These are phyloP conservation scores for Kuraishia floccosa DNA, from an alignment of 805 yeast species.

Conservation along the genomic window DNA sequence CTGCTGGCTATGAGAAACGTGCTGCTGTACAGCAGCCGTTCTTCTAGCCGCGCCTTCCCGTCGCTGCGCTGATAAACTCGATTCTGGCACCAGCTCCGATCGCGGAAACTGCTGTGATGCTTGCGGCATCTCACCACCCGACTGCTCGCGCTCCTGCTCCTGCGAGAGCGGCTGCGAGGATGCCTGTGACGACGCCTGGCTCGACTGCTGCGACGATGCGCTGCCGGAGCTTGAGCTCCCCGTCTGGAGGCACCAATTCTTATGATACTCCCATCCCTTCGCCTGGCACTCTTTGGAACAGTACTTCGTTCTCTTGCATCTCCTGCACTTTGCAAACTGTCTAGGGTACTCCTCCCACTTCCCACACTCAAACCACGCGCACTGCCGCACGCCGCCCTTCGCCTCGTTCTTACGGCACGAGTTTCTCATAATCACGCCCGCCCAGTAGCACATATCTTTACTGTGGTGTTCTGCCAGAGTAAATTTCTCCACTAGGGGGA, in stretches of 20 bases:
- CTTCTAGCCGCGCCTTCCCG: no score
- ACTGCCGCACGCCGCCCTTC: constrained; percentile 85
- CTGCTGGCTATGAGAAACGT: no score
- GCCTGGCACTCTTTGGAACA: constrained; percentile 90
- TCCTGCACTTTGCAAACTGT: constrained; percentile 88
- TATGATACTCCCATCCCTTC: constrained; percentile 85
- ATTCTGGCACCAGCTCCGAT: no score
- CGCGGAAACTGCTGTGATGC: no score
- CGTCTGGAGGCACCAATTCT: constrained; percentile 78
- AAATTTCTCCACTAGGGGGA: constrained; percentile 87
- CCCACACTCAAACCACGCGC: constrained; percentile 90
- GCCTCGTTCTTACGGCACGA: constrained; percentile 86
- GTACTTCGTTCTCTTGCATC: constrained; percentile 91
- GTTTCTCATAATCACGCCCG: constrained; percentile 95
- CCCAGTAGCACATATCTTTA: constrained; percentile 87
- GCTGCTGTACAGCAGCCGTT: no score
- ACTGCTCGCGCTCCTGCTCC: no score
- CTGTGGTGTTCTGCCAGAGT: constrained; percentile 57
- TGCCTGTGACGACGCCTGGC: not conserved
- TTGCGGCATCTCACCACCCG: no score
- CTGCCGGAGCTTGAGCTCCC: constrained; percentile 15
- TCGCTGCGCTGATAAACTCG: no score
- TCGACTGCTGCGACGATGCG: constrained; percentile 3
- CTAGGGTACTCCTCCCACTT: constrained; percentile 87
- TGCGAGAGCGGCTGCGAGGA: no score